These are phyloP conservation scores for Komagataella pastoris DNA, from an alignment of 805 yeast genomes.

Conservation along the genomic window DNA sequence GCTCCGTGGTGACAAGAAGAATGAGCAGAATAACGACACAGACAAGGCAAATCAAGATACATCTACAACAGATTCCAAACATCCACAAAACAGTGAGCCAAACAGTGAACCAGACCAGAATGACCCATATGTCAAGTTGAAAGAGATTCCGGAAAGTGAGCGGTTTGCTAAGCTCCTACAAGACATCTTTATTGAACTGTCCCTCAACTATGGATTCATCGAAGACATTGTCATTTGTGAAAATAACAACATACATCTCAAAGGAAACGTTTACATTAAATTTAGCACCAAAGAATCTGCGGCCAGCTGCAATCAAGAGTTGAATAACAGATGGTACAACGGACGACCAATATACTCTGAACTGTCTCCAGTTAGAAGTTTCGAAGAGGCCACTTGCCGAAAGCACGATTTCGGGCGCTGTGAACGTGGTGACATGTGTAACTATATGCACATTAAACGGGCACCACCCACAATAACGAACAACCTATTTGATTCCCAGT, in stretches of 20 bases:
- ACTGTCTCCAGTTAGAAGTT: conserved; percentile 58
- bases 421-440: conserved; percentile 73
- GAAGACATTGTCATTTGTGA: conserved; percentile 65
- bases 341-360: conserved; percentile 71
- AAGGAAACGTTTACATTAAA: conserved; percentile 74
- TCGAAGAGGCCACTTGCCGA: conserved; percentile 64
- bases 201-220: conserved; percentile 30
- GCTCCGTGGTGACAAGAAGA: neutral
- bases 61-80: neutral
- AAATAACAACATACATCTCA: conserved; percentile 68
- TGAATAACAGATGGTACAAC: conserved; percentile 76
- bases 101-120: neutral
- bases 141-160: conserved; percentile 18
- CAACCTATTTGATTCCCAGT: conserved; percentile 26
- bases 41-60: neutral
- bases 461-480: conserved; percentile 32
- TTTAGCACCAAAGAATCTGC: conserved; percentile 48
- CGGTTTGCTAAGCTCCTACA: conserved; percentile 51
- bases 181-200: conserved; percentile 58
- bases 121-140: conserved; percentile 8
- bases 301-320: conserved; percentile 36
- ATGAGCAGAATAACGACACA: neutral
- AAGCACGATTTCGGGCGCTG: conserved; percentile 54
- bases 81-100: neutral
- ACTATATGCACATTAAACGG: conserved; percentile 67